phyloP scores from a whole-genome alignment of 73 alveolate genomes.

The Paramecium caudatum region DNA sequence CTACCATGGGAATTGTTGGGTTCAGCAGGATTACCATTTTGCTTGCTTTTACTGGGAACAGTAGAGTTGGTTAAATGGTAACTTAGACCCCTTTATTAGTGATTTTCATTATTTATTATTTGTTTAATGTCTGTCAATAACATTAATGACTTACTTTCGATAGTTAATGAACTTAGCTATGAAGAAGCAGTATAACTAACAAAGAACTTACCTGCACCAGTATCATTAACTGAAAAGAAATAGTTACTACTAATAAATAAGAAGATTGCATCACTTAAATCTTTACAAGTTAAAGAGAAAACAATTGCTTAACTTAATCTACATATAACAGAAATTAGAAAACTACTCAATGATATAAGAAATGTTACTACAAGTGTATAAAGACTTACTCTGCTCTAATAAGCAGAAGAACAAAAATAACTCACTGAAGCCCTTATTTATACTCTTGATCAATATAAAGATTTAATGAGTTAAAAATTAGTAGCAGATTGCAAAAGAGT shows the following conservation, averaged over 20 bases:
- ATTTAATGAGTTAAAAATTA: neutral
- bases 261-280: neutral
- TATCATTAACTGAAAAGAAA: neutral
- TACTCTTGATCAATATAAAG: neutral
- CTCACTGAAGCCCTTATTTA: slow-evolving; percentile 23
- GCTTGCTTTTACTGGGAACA: neutral
- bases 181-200: too few species aligned
- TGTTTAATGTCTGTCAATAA: too few species aligned
- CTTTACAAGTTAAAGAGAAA: neutral
- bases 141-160: too few species aligned
- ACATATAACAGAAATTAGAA: neutral
- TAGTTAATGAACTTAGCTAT: too few species aligned
- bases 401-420: neutral
- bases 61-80: neutral
- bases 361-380: neutral
- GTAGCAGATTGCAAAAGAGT: slow-evolving; percentile 1
- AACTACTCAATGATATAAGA: neutral
- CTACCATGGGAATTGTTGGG: slow-evolving; percentile 64
- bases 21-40: slow-evolving; percentile 60
- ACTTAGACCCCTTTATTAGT: too few species aligned
- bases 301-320: neutral
- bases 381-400: neutral
- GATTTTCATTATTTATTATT: too few species aligned
- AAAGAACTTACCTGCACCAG: too few species aligned
- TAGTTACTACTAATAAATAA: neutral